Base-by-base conservation (phyloP, 2,329 filamentous ascomycete species). In the Diplodia sapinea region DNA sequence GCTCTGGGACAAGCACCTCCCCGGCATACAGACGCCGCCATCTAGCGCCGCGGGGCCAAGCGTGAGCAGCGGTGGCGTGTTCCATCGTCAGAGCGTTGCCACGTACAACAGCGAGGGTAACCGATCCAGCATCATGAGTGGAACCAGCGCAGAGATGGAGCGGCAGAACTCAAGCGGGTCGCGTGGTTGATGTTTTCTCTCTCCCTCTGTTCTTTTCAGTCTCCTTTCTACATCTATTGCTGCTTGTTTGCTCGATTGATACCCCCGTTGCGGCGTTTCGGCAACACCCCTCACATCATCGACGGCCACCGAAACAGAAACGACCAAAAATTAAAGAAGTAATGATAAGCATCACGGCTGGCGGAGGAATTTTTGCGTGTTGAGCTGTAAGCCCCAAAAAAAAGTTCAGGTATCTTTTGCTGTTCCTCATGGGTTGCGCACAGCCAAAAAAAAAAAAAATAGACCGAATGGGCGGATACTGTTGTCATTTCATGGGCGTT, bases 1-100 rank as follows among this genome's bases (percentile, higher is more conserved):
- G 54, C 85, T 99, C 61, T 88, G 93, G 33, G 92, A 96, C 68
- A 87, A 86, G 68, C 85, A 90, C 74, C 73, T 13, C 74, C 47
- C 54, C 36, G 55, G 59, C 40, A 61, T 59, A 31, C 20, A 62
- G 33, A 70, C 11, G 3, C 54, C 62, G 3, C 62, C 75, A 1
- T 74, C 76, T 1, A 77, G 73, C 40, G 74, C 76, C 2, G 72
- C 74, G 1, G 71, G 72, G 6, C 69, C 74, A 26, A 73, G 77
- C 17, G 74, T 77, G 33, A 73, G 76, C 17, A 75, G 72, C 49
- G 70, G 71, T 20, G 68, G 68, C 15, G 70, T 72, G 13, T 78
- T 78, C 56, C 77, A 79, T 67, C 73, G 77, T 23, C 74, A 75
- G 29, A 79, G 78, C 33, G 73, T 76, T 40, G 74, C 71, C 15